Evolutionary conservation across 306 rosid species (phyloP).

Genomic region (Arachis hypogaea): DNA sequence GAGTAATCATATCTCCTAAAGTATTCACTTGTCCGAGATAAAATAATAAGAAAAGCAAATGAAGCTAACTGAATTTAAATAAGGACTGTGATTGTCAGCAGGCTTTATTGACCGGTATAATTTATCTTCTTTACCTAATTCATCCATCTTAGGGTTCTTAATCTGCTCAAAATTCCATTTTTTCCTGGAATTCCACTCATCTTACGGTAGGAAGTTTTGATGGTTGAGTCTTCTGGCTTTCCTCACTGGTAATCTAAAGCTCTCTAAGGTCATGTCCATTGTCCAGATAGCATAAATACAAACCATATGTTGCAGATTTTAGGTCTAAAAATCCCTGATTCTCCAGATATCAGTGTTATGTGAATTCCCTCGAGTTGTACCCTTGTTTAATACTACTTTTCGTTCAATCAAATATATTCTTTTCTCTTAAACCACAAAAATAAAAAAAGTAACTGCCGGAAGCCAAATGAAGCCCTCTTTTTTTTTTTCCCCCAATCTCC

Average conservation of each 20-base stretch:
- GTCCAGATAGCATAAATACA: not conserved
- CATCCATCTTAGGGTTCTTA: not conserved
- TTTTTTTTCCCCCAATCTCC: not conserved
- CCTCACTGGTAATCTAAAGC: not conserved
- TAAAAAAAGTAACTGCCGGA: not conserved
- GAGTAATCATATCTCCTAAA: conserved; percentile 5
- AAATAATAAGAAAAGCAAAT: not conserved
- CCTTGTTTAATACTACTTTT: not conserved
- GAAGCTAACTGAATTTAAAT: not conserved
- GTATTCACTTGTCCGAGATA: not conserved
- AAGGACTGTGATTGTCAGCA: not conserved
- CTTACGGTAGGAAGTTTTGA: not conserved
- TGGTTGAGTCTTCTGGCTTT: no score
- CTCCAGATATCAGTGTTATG: not conserved
- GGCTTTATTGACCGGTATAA: not conserved
- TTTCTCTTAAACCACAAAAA: not conserved
- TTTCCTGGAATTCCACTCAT: not conserved
- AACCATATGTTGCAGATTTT: not conserved
- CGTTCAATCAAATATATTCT: not conserved
- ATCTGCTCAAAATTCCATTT: not conserved
- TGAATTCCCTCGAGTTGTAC: not conserved
- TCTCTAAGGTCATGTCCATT: not conserved
- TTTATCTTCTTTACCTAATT: not conserved
- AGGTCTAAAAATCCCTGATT: not conserved
- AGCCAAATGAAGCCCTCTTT: not conserved